Percentiles rank a stretch among this genome's conserved stretches.
These are phyloP conservation scores for Pseudotulostoma volvatum DNA, from an alignment of 495 filamentous ascomycete genomes.

Conservation along the genomic window DNA sequence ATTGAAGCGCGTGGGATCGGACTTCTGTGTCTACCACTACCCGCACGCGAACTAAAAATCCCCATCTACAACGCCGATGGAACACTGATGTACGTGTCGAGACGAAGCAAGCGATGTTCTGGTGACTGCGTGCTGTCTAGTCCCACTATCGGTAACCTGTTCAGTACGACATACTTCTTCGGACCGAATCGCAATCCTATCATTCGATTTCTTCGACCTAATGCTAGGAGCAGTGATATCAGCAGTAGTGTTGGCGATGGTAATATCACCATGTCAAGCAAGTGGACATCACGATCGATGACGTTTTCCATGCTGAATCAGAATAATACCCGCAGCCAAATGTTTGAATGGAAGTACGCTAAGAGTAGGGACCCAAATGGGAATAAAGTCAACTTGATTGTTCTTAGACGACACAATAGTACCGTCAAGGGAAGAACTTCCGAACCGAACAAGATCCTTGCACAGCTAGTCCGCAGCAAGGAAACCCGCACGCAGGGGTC, in stretches of 20 bases:
- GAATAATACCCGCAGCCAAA: conserved; percentile 8
- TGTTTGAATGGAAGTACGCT: conserved; percentile 36
- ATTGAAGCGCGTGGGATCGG: conserved; percentile 30
- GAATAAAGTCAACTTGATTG: conserved; percentile 16
- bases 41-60: conserved; percentile 26
- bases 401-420: conserved; percentile 12
- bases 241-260: conserved; percentile 4
- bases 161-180: conserved; percentile 33
- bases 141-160: conserved; percentile 12
- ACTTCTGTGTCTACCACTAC: conserved; percentile 26
- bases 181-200: conserved; percentile 25
- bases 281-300: conserved; percentile 22
- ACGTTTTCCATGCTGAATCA: conserved; percentile 17
- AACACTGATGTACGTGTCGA: conserved; percentile 22
- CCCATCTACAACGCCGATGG: conserved; percentile 23
- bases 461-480: conserved; percentile 27
- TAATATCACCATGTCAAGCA: conserved; percentile 16
- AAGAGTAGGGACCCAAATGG: conserved; percentile 17
- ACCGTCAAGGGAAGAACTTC: conserved; percentile 8
- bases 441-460: conserved; percentile 17
- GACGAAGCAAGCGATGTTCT: conserved; percentile 24
- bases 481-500: conserved; percentile 27
- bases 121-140: conserved; percentile 22
- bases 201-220: conserved; percentile 11
- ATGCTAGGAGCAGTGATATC: conserved; percentile 2